Evolutionary conservation across 371 early-diverging fungal genomes (phyloP).

Genomic region (Actinomortierella wolfii): DNA sequence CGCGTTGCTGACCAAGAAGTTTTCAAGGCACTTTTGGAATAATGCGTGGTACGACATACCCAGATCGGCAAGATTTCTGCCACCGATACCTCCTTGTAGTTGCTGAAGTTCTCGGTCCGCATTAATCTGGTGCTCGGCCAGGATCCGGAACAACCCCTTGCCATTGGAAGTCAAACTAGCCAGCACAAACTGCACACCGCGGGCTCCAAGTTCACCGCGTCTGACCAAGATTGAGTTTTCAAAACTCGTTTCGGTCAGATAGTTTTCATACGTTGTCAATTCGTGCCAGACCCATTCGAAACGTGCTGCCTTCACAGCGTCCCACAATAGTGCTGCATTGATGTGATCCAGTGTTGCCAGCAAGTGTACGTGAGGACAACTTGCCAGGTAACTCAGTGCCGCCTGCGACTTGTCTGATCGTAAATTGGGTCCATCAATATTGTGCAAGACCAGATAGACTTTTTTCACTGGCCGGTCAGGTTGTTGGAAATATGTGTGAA

Average conservation of each 20-base stretch:
- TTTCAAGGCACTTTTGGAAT: constrained; percentile 77
- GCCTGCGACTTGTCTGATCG: constrained; percentile 73
- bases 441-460: constrained; percentile 85
- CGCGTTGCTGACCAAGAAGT: constrained; percentile 82
- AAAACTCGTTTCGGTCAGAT: constrained; percentile 80
- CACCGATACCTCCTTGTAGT: constrained; percentile 2
- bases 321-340: constrained; percentile 88
- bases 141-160: constrained; percentile 75
- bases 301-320: constrained; percentile 64
- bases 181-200: constrained; percentile 84
- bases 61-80: constrained; percentile 41
- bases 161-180: constrained; percentile 83
- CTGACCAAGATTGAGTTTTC: constrained; percentile 77
- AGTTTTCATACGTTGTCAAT: constrained; percentile 83
- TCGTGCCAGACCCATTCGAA: constrained; percentile 93
- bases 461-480: constrained; percentile 53
- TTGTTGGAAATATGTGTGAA: constrained; percentile 64
- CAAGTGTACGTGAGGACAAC: constrained; percentile 70
- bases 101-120: constrained; percentile 52
- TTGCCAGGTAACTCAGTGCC: constrained; percentile 70
- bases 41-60: constrained; percentile 68
- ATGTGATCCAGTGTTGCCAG: constrained; percentile 91
- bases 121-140: constrained; percentile 75
- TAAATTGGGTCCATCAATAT: constrained; percentile 87
- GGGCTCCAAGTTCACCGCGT: constrained; percentile 58